Conservation (phyloP, 495 filamentous ascomycete species). For the Penicillium canescens region DNA sequence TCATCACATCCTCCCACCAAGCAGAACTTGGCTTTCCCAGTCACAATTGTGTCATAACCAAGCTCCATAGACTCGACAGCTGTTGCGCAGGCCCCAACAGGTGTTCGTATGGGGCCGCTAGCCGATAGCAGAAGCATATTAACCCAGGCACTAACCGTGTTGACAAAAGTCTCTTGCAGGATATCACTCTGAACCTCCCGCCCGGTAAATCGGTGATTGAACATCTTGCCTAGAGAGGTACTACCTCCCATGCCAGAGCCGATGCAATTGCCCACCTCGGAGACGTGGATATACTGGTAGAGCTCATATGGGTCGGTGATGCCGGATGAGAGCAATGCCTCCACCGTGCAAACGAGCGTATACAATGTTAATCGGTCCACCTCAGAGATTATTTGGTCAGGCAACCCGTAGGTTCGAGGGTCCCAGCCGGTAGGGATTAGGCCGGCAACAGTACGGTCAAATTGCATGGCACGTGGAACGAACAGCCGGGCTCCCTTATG, state of each 20-base stretch:
- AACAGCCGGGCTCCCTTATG: conserved; percentile 91
- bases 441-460: conserved; percentile 94
- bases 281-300: conserved; percentile 98
- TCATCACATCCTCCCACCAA: conserved; percentile 98
- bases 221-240: conserved; percentile 89
- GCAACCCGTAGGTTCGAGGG: conserved; percentile 88
- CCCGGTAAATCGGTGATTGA: conserved; percentile 93
- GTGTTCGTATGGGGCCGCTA: conserved; percentile 96
- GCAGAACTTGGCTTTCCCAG: conserved; percentile 94
- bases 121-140: conserved; percentile 98
- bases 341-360: conserved; percentile 87
- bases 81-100: conserved; percentile 95
- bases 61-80: conserved; percentile 96
- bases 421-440: conserved; percentile 97
- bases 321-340: conserved; percentile 85
- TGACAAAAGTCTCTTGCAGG: conserved; percentile 98
- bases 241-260: conserved; percentile 97
- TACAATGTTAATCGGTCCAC: conserved; percentile 94
- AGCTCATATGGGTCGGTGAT: conserved; percentile 99
- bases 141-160: conserved; percentile 98
- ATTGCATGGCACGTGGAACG: conserved; percentile 92
- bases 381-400: conserved; percentile 94
- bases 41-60: conserved; percentile 94
- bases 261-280: conserved; percentile 95
- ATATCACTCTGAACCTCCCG: conserved; percentile 98